A percentile compares a stretch with the other conserved stretches of the same genome.
These are phyloP conservation scores for Gelatoporia subvermispora DNA, from an alignment of 768 basidiomycete genomes.

Conservation along the genomic window DNA sequence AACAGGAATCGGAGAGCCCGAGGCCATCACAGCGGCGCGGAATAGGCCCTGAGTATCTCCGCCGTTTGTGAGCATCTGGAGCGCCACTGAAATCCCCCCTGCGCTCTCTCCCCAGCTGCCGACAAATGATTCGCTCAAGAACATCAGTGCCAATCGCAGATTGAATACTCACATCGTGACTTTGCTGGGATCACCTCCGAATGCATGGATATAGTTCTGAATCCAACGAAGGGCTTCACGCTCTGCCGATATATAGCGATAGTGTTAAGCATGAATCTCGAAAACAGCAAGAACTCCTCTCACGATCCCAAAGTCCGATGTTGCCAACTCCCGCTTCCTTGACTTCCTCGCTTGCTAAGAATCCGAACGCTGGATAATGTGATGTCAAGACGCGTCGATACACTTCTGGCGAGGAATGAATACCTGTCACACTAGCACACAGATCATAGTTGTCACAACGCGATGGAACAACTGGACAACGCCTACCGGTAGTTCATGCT, in stretches of 20 bases:
- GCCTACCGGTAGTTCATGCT: conserved; percentile 44
- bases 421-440: background rate
- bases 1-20: conserved; percentile 8
- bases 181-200: conserved; percentile 42
- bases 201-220: conserved; percentile 32
- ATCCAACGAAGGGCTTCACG: conserved; percentile 31
- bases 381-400: background rate
- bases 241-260: background rate
- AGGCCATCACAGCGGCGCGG: conserved; percentile 35
- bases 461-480: background rate
- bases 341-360: conserved; percentile 35
- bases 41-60: conserved; percentile 20
- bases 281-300: background rate
- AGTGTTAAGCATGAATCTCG: background rate
- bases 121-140: background rate
- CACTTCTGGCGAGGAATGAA: background rate
- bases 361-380: conserved; percentile 31
- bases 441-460: no score
- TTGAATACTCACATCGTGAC: conserved; percentile 33
- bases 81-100: conserved; percentile 30
- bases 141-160: no score
- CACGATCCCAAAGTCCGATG: conserved; percentile 47
- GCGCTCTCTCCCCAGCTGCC: conserved; percentile 33
- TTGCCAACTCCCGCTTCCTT: conserved; percentile 37
- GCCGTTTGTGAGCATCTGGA: conserved; percentile 22